Evolutionary conservation across 495 filamentous ascomycete genomes (phyloP).

Genomic region (Podospora didyma): DNA sequence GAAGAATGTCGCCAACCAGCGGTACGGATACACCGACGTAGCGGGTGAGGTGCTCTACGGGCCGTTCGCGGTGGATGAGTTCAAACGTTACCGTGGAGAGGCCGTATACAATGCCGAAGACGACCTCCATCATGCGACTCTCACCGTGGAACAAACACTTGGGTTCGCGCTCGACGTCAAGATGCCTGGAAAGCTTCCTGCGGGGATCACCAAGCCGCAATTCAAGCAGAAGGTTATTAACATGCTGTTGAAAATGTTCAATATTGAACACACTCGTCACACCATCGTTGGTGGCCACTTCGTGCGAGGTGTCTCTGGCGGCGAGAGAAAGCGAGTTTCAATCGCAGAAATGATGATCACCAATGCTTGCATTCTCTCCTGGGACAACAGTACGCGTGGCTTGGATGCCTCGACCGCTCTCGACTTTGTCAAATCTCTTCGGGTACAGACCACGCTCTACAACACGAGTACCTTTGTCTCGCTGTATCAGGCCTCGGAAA

Average conservation of each 20-base stretch:
- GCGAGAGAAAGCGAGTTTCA: conserved; percentile 76
- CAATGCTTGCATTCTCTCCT: conserved; percentile 66
- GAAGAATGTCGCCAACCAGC: conserved; percentile 78
- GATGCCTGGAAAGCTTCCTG: conserved; percentile 66
- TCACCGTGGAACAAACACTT: conserved; percentile 81
- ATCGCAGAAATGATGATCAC: conserved; percentile 71
- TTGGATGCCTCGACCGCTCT: conserved; percentile 81
- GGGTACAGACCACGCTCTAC: conserved; percentile 75
- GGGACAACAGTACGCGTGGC: conserved; percentile 84
- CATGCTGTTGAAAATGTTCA: conserved; percentile 79
- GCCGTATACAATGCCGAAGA: conserved; percentile 85
- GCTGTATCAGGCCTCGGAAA: conserved; percentile 79
- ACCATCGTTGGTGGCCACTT: conserved; percentile 80
- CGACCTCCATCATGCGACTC: conserved; percentile 73
- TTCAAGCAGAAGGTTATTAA: conserved; percentile 69
- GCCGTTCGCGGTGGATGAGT: conserved; percentile 54
- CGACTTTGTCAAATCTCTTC: conserved; percentile 66
- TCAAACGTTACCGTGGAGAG: conserved; percentile 71
- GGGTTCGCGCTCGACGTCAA: conserved; percentile 81
- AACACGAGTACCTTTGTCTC: conserved; percentile 76
- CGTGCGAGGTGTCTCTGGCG: conserved; percentile 80
- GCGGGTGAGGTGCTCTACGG: conserved; percentile 79
- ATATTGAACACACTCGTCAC: conserved; percentile 76
- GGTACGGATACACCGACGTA: conserved; percentile 71
- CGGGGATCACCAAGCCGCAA: conserved; percentile 58